phyloP scores from a whole-genome alignment of 2,329 filamentous ascomycete species.

The Blumeria hordei region DNA sequence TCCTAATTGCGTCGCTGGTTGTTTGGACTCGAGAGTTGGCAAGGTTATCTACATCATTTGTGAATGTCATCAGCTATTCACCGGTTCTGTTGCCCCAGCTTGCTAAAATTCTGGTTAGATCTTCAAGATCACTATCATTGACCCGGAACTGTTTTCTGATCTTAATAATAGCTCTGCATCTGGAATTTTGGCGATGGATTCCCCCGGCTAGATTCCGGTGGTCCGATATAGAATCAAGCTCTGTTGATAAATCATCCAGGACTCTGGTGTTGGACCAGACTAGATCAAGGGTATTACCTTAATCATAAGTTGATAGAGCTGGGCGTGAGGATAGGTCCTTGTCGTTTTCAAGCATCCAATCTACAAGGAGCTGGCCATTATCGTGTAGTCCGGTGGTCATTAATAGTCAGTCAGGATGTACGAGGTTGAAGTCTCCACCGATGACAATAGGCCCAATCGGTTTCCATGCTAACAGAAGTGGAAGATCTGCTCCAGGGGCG shows the following conservation, averaged over 20 bases:
- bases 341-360: background rate
- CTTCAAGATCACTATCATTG: background rate
- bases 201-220: no score
- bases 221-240: no score
- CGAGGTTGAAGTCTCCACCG: background rate
- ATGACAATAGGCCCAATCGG: background rate
- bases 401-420: background rate
- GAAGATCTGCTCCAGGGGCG: background rate
- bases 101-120: background rate
- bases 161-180: background rate
- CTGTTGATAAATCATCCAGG: no score
- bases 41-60: background rate
- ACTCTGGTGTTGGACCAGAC: no score
- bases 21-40: background rate
- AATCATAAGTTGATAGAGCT: no score
- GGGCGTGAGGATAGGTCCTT: background rate
- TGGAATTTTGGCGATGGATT: no score
- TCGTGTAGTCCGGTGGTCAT: background rate
- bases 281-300: no score
- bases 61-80: no score
- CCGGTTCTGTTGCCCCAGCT: background rate
- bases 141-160: background rate
- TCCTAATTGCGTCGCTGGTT: background rate
- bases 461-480: background rate
- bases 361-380: background rate